Evolutionary conservation across 345 rosid genomes (phyloP), one percentile per base, ranked within the genome.

Genomic region (Lumnitzera littorea): DNA sequence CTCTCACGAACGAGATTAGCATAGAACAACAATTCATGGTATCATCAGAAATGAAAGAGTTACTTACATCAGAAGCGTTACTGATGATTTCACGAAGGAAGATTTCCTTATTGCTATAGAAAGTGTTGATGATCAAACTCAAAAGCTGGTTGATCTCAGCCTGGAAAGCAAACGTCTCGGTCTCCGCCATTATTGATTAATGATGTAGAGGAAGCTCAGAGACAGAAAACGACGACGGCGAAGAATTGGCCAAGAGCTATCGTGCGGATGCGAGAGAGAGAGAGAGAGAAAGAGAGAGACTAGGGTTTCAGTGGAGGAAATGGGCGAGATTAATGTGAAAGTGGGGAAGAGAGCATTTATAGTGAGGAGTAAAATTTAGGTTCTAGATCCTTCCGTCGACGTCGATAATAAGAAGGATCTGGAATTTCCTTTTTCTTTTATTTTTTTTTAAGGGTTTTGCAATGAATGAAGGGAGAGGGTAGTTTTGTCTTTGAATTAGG

Each of bases 31-130:
- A 36, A 36, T 36, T 36, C 43, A 9, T 36, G 7, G 7, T 6
- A 36, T 9, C 10, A 36, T 1, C 43, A 36, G 16, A 8, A 52
- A 11, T 3, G 25, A 52, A 1, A 52, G 55, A 51, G 55, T 17
- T 0, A 52, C 55, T 23, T 9, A 52, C 55, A 52, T 52, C 55
- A 2, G 55, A 52, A 16, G 55, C 20, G 25, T 52, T 52, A 25
- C 55, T 52, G 25, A 52, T 52, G 55, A 52, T 11, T 25, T 52
- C 55, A 16, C 55, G 55, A 25, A 52, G 55, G 25, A 52, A 52
- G 55, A 52, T 52, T 25, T 52, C 55, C 55, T 52, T 52, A 14
- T 52, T 52, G 55, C 55, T 52, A 14, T 52, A 52, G 55, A 52
- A 52, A 16, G 55, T 52, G 25, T 52, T 52, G 55, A 52, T 52